phyloP scores from a whole-genome alignment of 2,329 filamentous ascomycete genomes.

The Cladosporium phlei region DNA sequence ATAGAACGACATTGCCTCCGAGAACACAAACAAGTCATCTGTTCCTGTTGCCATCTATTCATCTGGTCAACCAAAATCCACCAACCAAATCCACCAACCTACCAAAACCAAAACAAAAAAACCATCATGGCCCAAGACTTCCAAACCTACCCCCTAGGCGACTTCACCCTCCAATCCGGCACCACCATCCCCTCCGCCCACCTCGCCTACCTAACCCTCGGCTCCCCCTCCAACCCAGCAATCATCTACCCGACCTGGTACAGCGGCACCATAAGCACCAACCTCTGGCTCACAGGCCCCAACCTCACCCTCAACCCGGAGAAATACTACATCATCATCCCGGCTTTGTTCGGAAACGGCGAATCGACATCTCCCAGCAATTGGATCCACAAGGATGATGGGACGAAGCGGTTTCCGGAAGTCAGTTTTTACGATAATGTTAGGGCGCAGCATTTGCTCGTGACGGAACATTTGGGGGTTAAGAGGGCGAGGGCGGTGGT shows the following conservation, averaged over 20 bases:
- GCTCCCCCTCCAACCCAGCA: constrained; percentile 56
- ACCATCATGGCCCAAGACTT: no score
- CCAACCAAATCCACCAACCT: no score
- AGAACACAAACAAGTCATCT: no score
- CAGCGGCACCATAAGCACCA: constrained; percentile 63
- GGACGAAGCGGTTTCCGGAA: constrained; percentile 54
- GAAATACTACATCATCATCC: constrained; percentile 64
- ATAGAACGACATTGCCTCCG: no score
- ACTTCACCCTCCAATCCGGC: constrained; percentile 57
- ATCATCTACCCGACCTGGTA: constrained; percentile 78
- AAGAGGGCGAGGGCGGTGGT: constrained; percentile 58
- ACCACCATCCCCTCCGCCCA: constrained; percentile 58
- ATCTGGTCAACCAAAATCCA: no score
- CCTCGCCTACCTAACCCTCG: constrained; percentile 74
- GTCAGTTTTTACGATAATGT: constrained; percentile 67
- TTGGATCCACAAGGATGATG: constrained; percentile 19
- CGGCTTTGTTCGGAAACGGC: constrained; percentile 65
- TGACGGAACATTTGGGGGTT: constrained; percentile 60
- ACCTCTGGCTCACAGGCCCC: constrained; percentile 67
- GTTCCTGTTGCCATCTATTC: no score
- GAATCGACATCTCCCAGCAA: constrained; percentile 66
- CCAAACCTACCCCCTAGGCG: constrained; percentile 44
- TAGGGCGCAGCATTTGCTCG: constrained; percentile 58
- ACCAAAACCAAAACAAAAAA: no score
- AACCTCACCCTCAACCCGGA: constrained; percentile 61